Percentiles rank a stretch among this genome's conserved stretches.
Conservation (phyloP, 805 yeast species). For the Yamadazyma sp. region DNA sequence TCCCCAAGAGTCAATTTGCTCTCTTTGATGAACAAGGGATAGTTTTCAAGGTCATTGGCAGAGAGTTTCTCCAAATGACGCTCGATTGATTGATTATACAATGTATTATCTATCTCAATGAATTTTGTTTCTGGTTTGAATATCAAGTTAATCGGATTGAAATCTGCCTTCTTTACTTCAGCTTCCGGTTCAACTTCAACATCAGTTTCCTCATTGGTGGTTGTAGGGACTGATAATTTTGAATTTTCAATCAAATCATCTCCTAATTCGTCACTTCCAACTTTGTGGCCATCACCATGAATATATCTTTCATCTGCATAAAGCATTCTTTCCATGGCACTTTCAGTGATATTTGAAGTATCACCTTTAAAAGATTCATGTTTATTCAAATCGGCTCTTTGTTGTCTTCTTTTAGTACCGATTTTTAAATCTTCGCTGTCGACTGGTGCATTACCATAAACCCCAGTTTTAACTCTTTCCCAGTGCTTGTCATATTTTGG, state of each 20-base stretch:
- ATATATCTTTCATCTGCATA: constrained; percentile 32
- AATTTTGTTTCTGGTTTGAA: constrained; percentile 12
- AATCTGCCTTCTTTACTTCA: constrained; percentile 9
- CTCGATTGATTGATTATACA: constrained; percentile 22
- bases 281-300: constrained; percentile 11
- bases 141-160: constrained; percentile 12
- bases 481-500: constrained; percentile 30
- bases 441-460: constrained; percentile 26
- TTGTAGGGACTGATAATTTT: neutral
- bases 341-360: constrained; percentile 35
- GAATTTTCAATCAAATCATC: constrained; percentile 3
- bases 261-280: constrained; percentile 13
- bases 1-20: constrained; percentile 31
- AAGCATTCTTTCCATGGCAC: constrained; percentile 34
- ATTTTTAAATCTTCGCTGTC: constrained; percentile 29
- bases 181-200: constrained; percentile 13
- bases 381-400: constrained; percentile 21
- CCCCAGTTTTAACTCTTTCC: constrained; percentile 29
- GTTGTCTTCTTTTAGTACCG: constrained; percentile 27
- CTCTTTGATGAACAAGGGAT: constrained; percentile 28
- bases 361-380: constrained; percentile 41
- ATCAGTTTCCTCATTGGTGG: neutral
- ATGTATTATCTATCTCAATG: constrained; percentile 19
- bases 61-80: constrained; percentile 16
- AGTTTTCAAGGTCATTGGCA: constrained; percentile 15